These are phyloP conservation scores for Onygena corvina DNA, from an alignment of 2,329 filamentous ascomycete genomes.

Conservation along the genomic window DNA sequence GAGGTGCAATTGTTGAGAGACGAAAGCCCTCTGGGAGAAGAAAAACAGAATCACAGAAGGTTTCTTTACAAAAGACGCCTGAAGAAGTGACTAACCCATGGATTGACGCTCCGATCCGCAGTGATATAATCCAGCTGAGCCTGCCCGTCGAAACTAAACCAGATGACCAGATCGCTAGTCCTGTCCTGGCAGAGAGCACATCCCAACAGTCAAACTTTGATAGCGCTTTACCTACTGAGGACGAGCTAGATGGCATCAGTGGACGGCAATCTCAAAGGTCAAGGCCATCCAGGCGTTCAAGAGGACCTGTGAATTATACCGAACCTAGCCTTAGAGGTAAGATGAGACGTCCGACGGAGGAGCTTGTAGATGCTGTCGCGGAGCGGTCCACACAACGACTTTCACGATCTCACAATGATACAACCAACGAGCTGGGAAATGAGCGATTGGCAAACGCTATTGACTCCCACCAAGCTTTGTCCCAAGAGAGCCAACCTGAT, in stretches of 20 bases:
- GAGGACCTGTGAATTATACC: slow-evolving; percentile 63
- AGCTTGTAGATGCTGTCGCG: slow-evolving; percentile 61
- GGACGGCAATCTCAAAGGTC: slow-evolving; percentile 6
- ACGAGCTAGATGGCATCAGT: background rate
- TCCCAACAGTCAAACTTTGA: background rate
- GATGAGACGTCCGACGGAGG: slow-evolving; percentile 69
- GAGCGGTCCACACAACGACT: background rate
- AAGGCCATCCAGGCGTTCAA: slow-evolving; percentile 42
- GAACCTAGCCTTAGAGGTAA: slow-evolving; percentile 72
- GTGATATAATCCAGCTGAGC: background rate
- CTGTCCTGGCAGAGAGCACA: background rate
- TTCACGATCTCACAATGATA: background rate
- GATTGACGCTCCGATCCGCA: background rate
- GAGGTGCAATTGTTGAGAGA: background rate
- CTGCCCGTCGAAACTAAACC: background rate
- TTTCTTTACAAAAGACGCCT: background rate
- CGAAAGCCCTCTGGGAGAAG: background rate
- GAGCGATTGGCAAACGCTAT: background rate
- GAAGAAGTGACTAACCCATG: background rate
- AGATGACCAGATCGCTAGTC: background rate
- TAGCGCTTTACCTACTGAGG: background rate
- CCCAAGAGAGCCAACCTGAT: background rate
- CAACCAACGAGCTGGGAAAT: background rate
- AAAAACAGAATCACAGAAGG: background rate
- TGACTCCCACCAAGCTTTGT: background rate